phyloP scores from a whole-genome alignment of 352 stramenopile genomes.

The Phytopythium vexans region DNA sequence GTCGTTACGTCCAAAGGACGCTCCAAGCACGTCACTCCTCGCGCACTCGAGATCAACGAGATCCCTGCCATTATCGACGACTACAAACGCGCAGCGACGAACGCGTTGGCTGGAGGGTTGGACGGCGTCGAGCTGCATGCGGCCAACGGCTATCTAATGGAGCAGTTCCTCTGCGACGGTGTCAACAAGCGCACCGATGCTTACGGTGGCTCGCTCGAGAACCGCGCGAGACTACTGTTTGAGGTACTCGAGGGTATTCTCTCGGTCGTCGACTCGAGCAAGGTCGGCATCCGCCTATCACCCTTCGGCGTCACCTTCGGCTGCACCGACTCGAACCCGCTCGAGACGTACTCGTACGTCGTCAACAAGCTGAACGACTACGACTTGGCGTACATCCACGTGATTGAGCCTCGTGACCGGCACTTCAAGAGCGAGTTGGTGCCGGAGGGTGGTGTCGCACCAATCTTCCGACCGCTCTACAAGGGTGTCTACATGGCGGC shows the following conservation, averaged over 20 bases:
- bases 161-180: conserved; percentile 12
- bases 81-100: conserved; percentile 18
- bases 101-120: conserved; percentile 14
- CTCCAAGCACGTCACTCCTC: conserved; percentile 36
- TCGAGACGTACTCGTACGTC: conserved; percentile 22
- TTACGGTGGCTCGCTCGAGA: conserved; percentile 10
- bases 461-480: conserved; percentile 25
- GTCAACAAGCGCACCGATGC: conserved; percentile 10
- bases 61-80: conserved; percentile 35
- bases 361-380: conserved; percentile 27
- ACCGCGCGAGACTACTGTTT: conserved; percentile 47
- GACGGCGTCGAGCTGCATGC: conserved; percentile 10
- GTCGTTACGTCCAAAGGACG: conserved; percentile 27
- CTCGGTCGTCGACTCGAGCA: conserved; percentile 7
- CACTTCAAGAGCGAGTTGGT: conserved; percentile 7
- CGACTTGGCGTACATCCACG: conserved; percentile 27
- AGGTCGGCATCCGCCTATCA: conserved; percentile 11
- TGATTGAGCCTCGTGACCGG: conserved; percentile 22
- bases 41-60: conserved; percentile 62
- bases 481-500: conserved; percentile 27
- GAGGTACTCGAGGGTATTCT: conserved; percentile 45
- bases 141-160: conserved; percentile 7
- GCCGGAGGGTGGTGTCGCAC: conserved; percentile 21
- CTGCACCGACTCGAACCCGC: conserved; percentile 20
- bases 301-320: conserved; percentile 24